These are phyloP conservation scores for Cladosporium colombiae DNA, from an alignment of 2,329 filamentous ascomycete species.

Conservation along the genomic window DNA sequence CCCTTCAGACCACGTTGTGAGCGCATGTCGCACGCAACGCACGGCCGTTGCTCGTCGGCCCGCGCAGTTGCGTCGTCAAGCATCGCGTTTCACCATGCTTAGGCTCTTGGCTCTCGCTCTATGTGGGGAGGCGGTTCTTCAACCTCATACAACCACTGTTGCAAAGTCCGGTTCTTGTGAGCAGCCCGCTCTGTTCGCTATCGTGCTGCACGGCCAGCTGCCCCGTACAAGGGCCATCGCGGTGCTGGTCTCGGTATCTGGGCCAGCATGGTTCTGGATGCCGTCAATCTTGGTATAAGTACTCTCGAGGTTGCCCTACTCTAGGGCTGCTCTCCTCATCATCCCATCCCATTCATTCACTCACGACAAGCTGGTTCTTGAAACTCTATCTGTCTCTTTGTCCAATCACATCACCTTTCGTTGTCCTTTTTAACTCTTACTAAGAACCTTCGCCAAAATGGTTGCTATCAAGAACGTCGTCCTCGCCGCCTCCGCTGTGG, in stretches of 20 bases:
- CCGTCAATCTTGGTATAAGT: slow-evolving; percentile 12
- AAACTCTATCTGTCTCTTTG: slow-evolving; percentile 5
- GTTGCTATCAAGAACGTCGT: slow-evolving; percentile 18
- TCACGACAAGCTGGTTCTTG: slow-evolving; percentile 18
- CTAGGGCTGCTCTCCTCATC: slow-evolving; percentile 12
- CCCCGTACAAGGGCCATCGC: background rate
- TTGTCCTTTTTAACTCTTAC: background rate
- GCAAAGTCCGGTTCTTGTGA: slow-evolving; percentile 5
- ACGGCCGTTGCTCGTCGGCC: background rate
- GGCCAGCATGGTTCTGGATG: background rate
- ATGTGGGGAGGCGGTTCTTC: slow-evolving; percentile 12
- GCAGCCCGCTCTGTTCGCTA: background rate
- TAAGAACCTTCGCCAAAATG: slow-evolving; percentile 10
- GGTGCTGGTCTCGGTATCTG: background rate
- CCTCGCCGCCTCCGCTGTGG: slow-evolving; percentile 13
- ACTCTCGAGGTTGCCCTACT: slow-evolving; percentile 12
- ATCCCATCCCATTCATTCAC: slow-evolving; percentile 11
- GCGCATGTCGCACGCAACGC: background rate
- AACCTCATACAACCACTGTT: slow-evolving; percentile 13
- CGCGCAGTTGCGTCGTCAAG: background rate
- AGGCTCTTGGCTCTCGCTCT: slow-evolving; percentile 12
- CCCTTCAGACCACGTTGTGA: background rate
- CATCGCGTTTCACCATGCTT: slow-evolving; percentile 13
- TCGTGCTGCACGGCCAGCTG: background rate
- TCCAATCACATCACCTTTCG: background rate